A percentile compares a stretch with the other conserved stretches of the same genome.
Conservation (phyloP, 768 basidiomycete genomes). For the Tylopilus subfusipes region DNA sequence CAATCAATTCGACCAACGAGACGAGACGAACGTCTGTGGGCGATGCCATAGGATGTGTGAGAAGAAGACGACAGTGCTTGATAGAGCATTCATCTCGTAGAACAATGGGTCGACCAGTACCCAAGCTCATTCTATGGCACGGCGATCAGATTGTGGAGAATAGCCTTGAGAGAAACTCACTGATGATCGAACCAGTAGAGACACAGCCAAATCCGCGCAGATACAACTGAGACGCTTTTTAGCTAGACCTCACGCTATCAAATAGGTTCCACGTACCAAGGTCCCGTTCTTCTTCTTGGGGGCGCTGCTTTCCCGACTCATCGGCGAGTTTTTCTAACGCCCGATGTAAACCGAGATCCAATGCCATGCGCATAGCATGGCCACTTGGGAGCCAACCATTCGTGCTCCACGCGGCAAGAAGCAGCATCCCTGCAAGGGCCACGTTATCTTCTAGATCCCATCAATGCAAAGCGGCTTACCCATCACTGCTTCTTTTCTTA, state of each 20-base stretch:
- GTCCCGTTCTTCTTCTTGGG: conserved; percentile 83
- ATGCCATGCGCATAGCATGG: conserved; percentile 94
- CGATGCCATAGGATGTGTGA: conserved; percentile 83
- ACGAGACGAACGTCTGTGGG: conserved; percentile 87
- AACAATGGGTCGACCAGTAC: conserved; percentile 87
- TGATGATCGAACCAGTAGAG: conserved; percentile 97
- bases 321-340: conserved; percentile 91
- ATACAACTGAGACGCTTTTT: conserved; percentile 59
- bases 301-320: conserved; percentile 54
- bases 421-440: conserved; percentile 66
- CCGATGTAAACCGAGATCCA: conserved; percentile 89
- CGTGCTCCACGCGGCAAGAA: conserved; percentile 90
- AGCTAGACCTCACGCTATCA: neutral
- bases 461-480: conserved; percentile 42
- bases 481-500: conserved; percentile 92
- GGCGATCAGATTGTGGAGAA: conserved; percentile 11
- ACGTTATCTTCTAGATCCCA: conserved; percentile 2
- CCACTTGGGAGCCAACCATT: conserved; percentile 95
- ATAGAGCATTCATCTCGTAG: conserved; percentile 87
- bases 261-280: conserved; percentile 49
- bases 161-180: conserved; percentile 42
- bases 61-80: conserved; percentile 74
- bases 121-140: conserved; percentile 73
- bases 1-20: conserved; percentile 84
- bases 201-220: conserved; percentile 91